Evolutionary conservation across 2,329 filamentous ascomycete genomes (phyloP), one percentile per base, ranked within the genome.

Genomic region (Gyromitra esculenta): DNA sequence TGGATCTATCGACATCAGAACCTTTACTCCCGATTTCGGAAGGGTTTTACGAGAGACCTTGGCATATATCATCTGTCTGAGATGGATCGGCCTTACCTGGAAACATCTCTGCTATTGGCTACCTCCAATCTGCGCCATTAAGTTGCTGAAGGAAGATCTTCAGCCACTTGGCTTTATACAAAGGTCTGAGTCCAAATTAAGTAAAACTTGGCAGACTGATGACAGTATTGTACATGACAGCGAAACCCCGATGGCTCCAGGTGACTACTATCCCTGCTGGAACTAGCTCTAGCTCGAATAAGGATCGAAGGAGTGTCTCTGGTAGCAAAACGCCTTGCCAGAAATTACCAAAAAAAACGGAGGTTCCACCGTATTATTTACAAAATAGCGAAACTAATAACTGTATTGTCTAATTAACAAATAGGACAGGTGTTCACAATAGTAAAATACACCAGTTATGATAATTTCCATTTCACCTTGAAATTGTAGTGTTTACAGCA

Each of bases 1-100:
- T 65, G 43, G 54, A 67, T 73, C 57, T 70, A 48, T 70, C 25
- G 15, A 35, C 13, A 21, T 18, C 45, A 15, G n/a, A 50, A 52
- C 48, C 48, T 21, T 21, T 25, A 7, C 18, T 5, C 15, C 18
- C 18, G 48, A 73, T 68, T 73, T 59, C 8, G 18, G 5, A n/a
- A 52, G 18, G 18, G 5, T 68, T 73, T 59, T 8, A 21, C 48
- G 48, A 52, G 18, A 18, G 8, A 52, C 8, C 48, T 52, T 52
- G 48, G 48, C 48, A 21, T 21, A 52, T 52, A 52, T 52, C 48
- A 52, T 52, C 48, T 21, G 15, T 9, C 7, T 1, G 18, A 52
- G 15, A 21, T n/a, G 18, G 48, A 52, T 52, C 48, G 48, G 48
- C 48, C 48, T 52, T 52, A 52, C 48, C 48, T 52, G n/a, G 15